A percentile compares a stretch with the other conserved stretches of the same genome.
These are phyloP conservation scores for Penstemon barbatus DNA, from an alignment of 257 asterid genomes.

Conservation along the genomic window DNA sequence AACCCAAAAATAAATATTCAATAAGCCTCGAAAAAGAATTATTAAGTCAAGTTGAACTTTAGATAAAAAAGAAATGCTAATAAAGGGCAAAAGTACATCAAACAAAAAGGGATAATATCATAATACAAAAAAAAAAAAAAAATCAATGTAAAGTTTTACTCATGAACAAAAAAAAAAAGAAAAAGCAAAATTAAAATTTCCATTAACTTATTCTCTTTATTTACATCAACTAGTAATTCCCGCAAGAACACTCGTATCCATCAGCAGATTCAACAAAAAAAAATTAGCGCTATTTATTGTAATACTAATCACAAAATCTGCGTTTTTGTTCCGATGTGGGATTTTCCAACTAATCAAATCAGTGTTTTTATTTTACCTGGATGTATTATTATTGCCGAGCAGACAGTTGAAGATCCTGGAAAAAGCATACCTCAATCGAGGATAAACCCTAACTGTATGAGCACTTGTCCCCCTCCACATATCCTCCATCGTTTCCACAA, in stretches of 20 bases:
- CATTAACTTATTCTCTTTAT: background rate
- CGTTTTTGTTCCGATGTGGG: no score
- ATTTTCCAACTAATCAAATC: background rate
- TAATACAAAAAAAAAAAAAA: background rate
- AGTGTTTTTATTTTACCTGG: background rate
- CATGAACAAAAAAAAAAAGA: background rate
- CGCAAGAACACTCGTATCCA: background rate
- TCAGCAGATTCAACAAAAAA: background rate
- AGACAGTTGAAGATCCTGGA: constrained; percentile 67
- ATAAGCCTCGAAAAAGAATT: no score
- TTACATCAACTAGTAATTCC: background rate
- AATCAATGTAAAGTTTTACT: background rate
- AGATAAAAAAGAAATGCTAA: no score
- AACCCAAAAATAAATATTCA: no score
- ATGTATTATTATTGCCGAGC: constrained; percentile 31
- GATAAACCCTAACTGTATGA: constrained; percentile 52
- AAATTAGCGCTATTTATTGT: no score
- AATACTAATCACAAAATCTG: no score
- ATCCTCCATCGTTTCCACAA: constrained; percentile 65
- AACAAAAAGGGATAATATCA: background rate
- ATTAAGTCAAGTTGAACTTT: no score
- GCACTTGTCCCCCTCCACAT: constrained; percentile 68
- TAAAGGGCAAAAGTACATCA: no score
- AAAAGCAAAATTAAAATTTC: background rate
- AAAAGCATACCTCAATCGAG: constrained; percentile 68